Evolutionary conservation across 108 stramenopile species (phyloP).

Genomic region (Phaeodactylum tricornutum): DNA sequence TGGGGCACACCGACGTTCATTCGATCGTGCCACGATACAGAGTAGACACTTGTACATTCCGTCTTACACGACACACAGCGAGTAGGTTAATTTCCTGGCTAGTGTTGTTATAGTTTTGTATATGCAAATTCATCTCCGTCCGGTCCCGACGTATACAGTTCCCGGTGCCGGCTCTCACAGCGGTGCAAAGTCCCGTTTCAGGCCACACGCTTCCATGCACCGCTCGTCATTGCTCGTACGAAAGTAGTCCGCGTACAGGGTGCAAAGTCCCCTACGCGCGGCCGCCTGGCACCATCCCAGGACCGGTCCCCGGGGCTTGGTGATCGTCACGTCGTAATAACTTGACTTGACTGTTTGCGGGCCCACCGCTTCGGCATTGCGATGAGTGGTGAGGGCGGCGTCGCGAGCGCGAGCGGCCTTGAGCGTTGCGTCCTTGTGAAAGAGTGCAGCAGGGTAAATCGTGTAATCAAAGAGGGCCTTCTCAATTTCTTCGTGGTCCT

Average conservation of each 20-base stretch:
- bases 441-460: conserved; percentile 75
- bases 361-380: conserved; percentile 32
- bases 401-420: conserved; percentile 75
- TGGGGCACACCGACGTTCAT: too few species aligned
- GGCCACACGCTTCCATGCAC: conserved; percentile 76
- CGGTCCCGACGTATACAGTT: too few species aligned
- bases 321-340: conserved; percentile 84
- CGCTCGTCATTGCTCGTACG: conserved; percentile 54
- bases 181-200: conserved; percentile 13
- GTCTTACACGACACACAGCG: too few species aligned
- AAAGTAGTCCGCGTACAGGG: conserved; percentile 73
- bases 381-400: conserved; percentile 38
- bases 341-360: conserved; percentile 67
- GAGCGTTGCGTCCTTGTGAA: conserved; percentile 82
- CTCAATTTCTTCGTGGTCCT: conserved; percentile 82
- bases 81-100: too few species aligned
- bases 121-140: too few species aligned
- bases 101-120: too few species aligned
- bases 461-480: conserved; percentile 85
- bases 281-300: conserved; percentile 81
- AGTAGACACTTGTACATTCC: too few species aligned
- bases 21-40: too few species aligned
- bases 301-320: conserved; percentile 61
- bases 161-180: too few species aligned
- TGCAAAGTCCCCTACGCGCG: conserved; percentile 72